These are phyloP conservation scores for Cordyceps pruinosa DNA, from an alignment of 2,329 filamentous ascomycete genomes.

Conservation along the genomic window DNA sequence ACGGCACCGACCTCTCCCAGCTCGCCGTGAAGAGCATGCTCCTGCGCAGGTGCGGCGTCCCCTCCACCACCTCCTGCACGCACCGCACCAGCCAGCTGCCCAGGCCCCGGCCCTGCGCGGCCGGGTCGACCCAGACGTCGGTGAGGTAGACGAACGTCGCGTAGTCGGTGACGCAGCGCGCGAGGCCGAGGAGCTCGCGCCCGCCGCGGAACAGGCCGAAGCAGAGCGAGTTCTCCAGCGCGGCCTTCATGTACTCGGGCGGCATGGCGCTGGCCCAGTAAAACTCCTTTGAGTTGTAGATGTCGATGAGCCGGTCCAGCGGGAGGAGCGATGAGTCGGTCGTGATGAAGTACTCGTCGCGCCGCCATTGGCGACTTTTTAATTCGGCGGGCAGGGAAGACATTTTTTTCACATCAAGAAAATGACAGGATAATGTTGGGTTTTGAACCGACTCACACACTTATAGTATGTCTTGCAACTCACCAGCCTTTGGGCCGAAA, in stretches of 20 bases:
- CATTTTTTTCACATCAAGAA: background rate
- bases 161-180: slow-evolving; percentile 55
- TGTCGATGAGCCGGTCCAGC: slow-evolving; percentile 38
- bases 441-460: too few relatives aligned
- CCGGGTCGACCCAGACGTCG: slow-evolving; percentile 54
- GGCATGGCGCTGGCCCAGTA: slow-evolving; percentile 49
- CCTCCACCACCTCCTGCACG: slow-evolving; percentile 42
- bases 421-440: background rate
- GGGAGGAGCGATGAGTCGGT: slow-evolving; percentile 46
- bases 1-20: slow-evolving; percentile 28
- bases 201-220: slow-evolving; percentile 43
- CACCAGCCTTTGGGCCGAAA: background rate
- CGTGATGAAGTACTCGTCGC: slow-evolving; percentile 44
- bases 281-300: slow-evolving; percentile 42
- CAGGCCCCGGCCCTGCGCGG: slow-evolving; percentile 50
- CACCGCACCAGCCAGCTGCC: slow-evolving; percentile 55
- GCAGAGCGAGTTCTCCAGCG: slow-evolving; percentile 47
- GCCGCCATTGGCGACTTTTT: slow-evolving; percentile 11
- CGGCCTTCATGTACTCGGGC: slow-evolving; percentile 34
- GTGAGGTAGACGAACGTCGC: slow-evolving; percentile 56
- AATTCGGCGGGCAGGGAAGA: background rate
- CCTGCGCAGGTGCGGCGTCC: slow-evolving; percentile 48
- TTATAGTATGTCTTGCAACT: background rate
- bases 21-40: slow-evolving; percentile 41
- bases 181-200: slow-evolving; percentile 24